Evolutionary conservation across 2,329 filamentous ascomycete genomes (phyloP), one percentile per base, ranked within the genome.

Genomic region (Exutisphaerella laricina): DNA sequence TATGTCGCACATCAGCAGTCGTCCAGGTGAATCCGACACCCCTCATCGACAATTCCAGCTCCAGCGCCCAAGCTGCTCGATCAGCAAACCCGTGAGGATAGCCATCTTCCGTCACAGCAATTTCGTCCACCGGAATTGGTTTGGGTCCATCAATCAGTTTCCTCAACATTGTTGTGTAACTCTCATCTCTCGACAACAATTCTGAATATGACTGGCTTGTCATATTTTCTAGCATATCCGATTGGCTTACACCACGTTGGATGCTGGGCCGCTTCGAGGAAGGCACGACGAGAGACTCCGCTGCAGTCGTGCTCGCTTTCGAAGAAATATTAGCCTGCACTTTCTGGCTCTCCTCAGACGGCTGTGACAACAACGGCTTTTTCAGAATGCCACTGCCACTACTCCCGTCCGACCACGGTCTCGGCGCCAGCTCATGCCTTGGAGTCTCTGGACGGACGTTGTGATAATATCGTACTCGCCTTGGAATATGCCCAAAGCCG

Each of bases 1-100:
- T 68, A 48, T 70, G 67, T 7, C 67, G 61, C 2, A 70, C 66
- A 41, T 70, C 67, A 4, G 67, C 67, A 2, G 66, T 70, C 14
- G 65, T 67, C 67, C 67, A 70, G 0, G 67, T 68, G 51, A 70
- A 70, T 29, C 67, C 67, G 5, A 67, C 64, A 13, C 68, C 67
- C 10, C 67, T 60, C 68, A 70, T 70, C 26, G 58, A 63, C 3
- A 70, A 55, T 49, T 69, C 67, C 17, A 70, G 58, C 49, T 70
- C 68, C 5, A 70, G 55, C 4, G 68, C 68, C 67, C 67, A 70
- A 5, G 64, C 62, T n/a, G 65, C 64, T 18, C 67, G 64, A 50
- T 66, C 66, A 4, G 55, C 33, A 42, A 67, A 62, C 6, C 60
- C 58, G 26, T 59, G 59, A 8, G 67, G 67, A 60, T 62, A 67